phyloP scores from a whole-genome alignment of 257 asterid species.

The Oldenlandia corymbosa region DNA sequence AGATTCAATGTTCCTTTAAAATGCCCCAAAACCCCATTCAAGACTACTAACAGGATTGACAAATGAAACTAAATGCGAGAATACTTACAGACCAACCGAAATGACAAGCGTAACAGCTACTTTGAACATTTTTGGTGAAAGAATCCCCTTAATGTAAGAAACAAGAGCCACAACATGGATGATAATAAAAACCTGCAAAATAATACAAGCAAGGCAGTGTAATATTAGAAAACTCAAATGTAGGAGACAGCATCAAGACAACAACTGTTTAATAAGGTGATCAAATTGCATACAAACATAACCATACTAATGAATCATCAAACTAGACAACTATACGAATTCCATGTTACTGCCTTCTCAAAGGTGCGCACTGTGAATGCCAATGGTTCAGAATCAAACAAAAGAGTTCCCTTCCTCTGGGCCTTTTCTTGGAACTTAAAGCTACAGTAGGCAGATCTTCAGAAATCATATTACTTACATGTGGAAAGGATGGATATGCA shows the following conservation, averaged over 20 bases:
- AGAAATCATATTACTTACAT: background rate
- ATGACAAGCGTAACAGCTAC: slow-evolving; percentile 90
- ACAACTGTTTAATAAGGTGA: background rate
- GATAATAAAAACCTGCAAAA: slow-evolving; percentile 76
- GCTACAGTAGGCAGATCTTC: background rate
- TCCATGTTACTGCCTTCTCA: background rate
- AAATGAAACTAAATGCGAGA: slow-evolving; percentile 14
- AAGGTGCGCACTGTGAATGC: background rate
- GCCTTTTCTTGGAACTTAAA: background rate
- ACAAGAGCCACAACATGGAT: slow-evolving; percentile 92
- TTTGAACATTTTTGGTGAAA: slow-evolving; percentile 92
- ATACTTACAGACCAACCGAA: slow-evolving; percentile 80
- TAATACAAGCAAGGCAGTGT: slow-evolving; percentile 16
- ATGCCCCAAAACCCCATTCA: background rate
- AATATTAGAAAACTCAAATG: background rate
- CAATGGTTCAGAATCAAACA: background rate
- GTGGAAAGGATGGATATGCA: background rate
- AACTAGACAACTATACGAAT: background rate
- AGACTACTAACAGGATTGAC: background rate
- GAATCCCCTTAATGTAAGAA: slow-evolving; percentile 81
- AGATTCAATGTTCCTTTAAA: background rate
- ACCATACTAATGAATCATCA: background rate
- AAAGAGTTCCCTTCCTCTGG: background rate
- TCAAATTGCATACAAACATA: background rate
- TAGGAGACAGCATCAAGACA: background rate